A percentile compares a stretch with the other conserved stretches of the same genome.
These are phyloP conservation scores for Hyaloscypha variabilis DNA, from an alignment of 495 filamentous ascomycete species.

Conservation along the genomic window DNA sequence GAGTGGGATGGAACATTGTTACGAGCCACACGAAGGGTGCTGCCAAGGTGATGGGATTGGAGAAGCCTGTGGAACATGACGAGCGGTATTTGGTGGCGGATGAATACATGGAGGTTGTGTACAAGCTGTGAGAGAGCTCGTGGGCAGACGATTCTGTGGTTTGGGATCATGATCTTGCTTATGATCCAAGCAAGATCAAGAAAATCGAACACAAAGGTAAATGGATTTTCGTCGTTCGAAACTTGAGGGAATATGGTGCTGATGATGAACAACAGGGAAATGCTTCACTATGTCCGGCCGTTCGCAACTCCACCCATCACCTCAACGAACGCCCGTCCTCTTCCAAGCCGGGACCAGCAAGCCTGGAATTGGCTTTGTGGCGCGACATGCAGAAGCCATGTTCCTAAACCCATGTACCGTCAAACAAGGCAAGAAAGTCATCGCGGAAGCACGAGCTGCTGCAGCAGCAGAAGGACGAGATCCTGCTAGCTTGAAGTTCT, in stretches of 20 bases:
- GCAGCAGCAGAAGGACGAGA: constrained; percentile 54
- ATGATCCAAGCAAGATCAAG: constrained; percentile 58
- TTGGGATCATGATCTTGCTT: constrained; percentile 51
- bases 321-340: constrained; percentile 66
- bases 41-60: too few relatives aligned
- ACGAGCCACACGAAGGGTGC: not conserved
- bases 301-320: constrained; percentile 62
- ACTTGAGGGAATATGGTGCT: constrained; percentile 45
- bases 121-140: constrained; percentile 70
- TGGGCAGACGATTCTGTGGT: constrained; percentile 67
- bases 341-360: constrained; percentile 67
- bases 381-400: constrained; percentile 64
- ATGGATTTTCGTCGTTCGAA: constrained; percentile 42
- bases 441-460: constrained; percentile 61
- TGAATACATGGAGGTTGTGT: constrained; percentile 69
- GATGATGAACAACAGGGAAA: constrained; percentile 43
- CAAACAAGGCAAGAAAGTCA: constrained; percentile 51
- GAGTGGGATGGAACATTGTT: constrained; percentile 54
- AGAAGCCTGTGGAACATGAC: constrained; percentile 51
- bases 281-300: constrained; percentile 65
- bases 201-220: constrained; percentile 68
- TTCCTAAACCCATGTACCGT: constrained; percentile 57
- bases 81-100: constrained; percentile 68
- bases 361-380: constrained; percentile 64
- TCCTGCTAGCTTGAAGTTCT: constrained; percentile 59